These are phyloP conservation scores for Yamadazyma dendronema DNA, from an alignment of 1,139 yeast species.

Conservation along the genomic window DNA sequence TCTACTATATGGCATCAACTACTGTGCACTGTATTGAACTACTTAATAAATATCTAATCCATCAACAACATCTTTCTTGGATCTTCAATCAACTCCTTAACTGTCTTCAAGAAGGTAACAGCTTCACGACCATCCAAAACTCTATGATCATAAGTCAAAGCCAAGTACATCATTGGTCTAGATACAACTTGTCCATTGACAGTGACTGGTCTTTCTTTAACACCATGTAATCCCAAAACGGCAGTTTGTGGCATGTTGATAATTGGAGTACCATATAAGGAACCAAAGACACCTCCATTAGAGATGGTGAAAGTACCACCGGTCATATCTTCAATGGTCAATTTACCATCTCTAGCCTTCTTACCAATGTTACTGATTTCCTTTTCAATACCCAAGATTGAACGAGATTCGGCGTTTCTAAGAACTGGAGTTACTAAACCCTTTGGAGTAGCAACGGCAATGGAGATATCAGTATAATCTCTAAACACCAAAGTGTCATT, in stretches of 20 bases:
- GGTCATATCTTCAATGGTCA: constrained; percentile 97
- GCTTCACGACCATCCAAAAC: constrained; percentile 99
- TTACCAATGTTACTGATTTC: constrained; percentile 80
- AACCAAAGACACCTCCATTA: constrained; percentile 99
- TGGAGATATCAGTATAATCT: constrained; percentile 92
- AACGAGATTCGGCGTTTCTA: constrained; percentile 92
- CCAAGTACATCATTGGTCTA: constrained; percentile 99
- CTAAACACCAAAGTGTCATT: constrained; percentile 93
- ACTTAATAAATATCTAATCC: constrained; percentile 26
- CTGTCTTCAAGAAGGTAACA: constrained; percentile 91
- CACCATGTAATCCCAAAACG: constrained; percentile 95
- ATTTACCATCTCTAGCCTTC: constrained; percentile 96
- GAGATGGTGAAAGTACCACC: constrained; percentile 99
- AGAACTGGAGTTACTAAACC: constrained; percentile 98
- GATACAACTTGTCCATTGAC: constrained; percentile 94
- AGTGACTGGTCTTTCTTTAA: constrained; percentile 96
- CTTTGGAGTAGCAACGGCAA: constrained; percentile 99
- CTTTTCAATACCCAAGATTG: constrained; percentile 85
- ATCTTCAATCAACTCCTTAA: constrained; percentile 96
- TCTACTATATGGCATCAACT: too few relatives aligned
- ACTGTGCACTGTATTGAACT: too few relatives aligned
- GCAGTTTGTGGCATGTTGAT: constrained; percentile 98
- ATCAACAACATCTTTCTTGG: constrained; percentile 96
- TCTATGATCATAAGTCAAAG: constrained; percentile 98
- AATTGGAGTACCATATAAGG: constrained; percentile 97